A percentile compares a stretch with the other conserved stretches of the same genome.
These are phyloP conservation scores for Massariosphaeria phaeospora DNA, from an alignment of 495 filamentous ascomycete genomes.

Conservation along the genomic window DNA sequence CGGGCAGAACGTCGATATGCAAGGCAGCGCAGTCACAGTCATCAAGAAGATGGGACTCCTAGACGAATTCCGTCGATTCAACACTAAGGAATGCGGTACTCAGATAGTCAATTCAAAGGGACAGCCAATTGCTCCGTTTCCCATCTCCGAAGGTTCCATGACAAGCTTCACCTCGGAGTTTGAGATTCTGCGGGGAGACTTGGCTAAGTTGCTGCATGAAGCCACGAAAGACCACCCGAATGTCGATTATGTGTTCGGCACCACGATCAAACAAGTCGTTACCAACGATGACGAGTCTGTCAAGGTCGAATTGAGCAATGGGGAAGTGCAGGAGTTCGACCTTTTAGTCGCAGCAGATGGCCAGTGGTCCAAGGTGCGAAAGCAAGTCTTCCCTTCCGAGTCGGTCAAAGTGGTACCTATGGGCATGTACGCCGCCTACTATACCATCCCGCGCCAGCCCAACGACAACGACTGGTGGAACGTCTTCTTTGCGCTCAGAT, in stretches of 20 bases:
- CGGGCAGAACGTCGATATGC: constrained; percentile 44
- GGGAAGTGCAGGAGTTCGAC: constrained; percentile 22
- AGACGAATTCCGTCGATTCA: constrained; percentile 29
- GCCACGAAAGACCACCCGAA: constrained; percentile 34
- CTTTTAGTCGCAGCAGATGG: constrained; percentile 34
- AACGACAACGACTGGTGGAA: constrained; percentile 40
- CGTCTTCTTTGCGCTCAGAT: constrained; percentile 38
- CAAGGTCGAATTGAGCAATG: constrained; percentile 26
- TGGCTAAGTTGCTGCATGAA: constrained; percentile 40
- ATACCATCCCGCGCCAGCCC: constrained; percentile 24
- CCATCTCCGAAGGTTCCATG: constrained; percentile 27
- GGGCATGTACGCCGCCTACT: constrained; percentile 29
- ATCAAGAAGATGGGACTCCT: constrained; percentile 44
- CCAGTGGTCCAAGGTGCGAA: constrained; percentile 28
- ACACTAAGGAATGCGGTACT: constrained; percentile 40
- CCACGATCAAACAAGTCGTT: constrained; percentile 21
- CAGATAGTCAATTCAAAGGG: constrained; percentile 37
- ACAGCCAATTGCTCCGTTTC: constrained; percentile 34
- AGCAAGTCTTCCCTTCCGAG: constrained; percentile 13
- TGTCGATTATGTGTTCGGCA: constrained; percentile 41
- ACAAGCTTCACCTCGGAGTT: constrained; percentile 42
- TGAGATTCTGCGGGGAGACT: constrained; percentile 48
- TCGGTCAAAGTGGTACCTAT: constrained; percentile 14
- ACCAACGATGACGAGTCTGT: constrained; percentile 19
- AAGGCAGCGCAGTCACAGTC: constrained; percentile 41